Base-by-base conservation (phyloP, 768 basidiomycete genomes). In the Lentinula sp. region DNA sequence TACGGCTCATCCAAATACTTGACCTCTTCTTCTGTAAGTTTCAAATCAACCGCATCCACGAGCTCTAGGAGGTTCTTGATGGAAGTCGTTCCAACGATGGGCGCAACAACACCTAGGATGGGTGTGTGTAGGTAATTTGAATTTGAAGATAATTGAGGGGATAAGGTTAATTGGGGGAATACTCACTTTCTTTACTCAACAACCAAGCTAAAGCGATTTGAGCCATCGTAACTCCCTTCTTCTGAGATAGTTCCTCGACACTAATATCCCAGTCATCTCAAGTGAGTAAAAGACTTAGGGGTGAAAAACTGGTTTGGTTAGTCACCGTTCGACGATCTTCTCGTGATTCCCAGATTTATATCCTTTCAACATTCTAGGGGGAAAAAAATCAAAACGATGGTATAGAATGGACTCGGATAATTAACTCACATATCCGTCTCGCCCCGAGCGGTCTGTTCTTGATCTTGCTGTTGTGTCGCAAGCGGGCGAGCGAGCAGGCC, bases 161-260 rank as follows among this genome's bases (percentile, higher is more conserved):
- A 28, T 2, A 8, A 5, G 28, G 7, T 9, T 46, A 35, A 34
- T 16, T 7, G 28, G 18, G 3, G 6, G 15, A 35, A 34, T 7
- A 2, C 21, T 34, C 34, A 50, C 57, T 45, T 46, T 70, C 73
- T 65, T 81, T 81, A 28, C 66, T 53, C 43, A 77, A 57, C 0
- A 68, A 68, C 80, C 80, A 81, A 2, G 79, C 78, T 16, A 78
- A 57, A 7, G 78, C 73, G 10, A 79, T 70, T 58, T 79, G 78
- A 1, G 78, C 79, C 82, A 84, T 83, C 18, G 70, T 72, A 5
- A 76, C 66, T 1, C 71, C 72, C 21, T 71, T 74, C 50, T 76
- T 72, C 66, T 78, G 77, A 5, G 81, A 78, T 21, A 83, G 63
- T 62, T 75, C 70, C 61, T 82, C 79, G 53, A 84, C 75, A 7